Conservation (phyloP, 2,329 filamentous ascomycete species). For the Hypoxylon sp. region DNA sequence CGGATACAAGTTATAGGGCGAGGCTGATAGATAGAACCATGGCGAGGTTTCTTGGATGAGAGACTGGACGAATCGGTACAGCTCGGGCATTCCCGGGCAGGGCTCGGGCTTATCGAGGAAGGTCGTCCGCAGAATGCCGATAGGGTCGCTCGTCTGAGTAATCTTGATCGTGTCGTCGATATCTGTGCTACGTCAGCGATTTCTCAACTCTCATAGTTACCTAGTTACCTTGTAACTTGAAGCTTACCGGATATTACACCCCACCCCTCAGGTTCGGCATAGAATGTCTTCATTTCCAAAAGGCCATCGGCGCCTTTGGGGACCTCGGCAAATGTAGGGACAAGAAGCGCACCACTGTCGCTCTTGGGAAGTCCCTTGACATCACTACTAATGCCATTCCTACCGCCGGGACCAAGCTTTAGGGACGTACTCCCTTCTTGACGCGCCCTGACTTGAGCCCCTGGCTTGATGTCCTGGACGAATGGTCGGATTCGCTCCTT, state of each 20-base stretch:
- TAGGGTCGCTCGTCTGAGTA: conserved; percentile 83
- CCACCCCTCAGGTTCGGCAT: conserved; percentile 85
- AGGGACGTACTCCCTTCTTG: conserved; percentile 65
- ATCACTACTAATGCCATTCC: conserved; percentile 80
- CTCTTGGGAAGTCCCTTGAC: conserved; percentile 66
- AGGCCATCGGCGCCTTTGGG: conserved; percentile 68
- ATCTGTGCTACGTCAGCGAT: conserved; percentile 64
- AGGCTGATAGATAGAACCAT: conserved; percentile 95
- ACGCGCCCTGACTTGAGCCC: conserved; percentile 75
- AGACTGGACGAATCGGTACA: conserved; percentile 78
- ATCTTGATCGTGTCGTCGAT: conserved; percentile 97
- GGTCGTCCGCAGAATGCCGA: conserved; percentile 86
- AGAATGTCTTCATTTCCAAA: conserved; percentile 77
- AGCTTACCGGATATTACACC: conserved; percentile 79
- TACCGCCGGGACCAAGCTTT: conserved; percentile 77
- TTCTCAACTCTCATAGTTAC: not conserved
- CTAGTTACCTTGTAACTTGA: not conserved
- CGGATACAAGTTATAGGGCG: conserved; percentile 93
- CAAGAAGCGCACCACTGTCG: conserved; percentile 60
- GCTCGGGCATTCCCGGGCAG: conserved; percentile 84
- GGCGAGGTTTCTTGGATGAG: conserved; percentile 72
- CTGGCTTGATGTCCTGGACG: conserved; percentile 80
- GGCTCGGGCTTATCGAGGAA: conserved; percentile 83
- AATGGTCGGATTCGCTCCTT: conserved; percentile 82
- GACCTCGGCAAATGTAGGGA: conserved; percentile 66